These are phyloP conservation scores for Eutrema salsugineum DNA, from an alignment of 441 rosid species.

Conservation along the genomic window DNA sequence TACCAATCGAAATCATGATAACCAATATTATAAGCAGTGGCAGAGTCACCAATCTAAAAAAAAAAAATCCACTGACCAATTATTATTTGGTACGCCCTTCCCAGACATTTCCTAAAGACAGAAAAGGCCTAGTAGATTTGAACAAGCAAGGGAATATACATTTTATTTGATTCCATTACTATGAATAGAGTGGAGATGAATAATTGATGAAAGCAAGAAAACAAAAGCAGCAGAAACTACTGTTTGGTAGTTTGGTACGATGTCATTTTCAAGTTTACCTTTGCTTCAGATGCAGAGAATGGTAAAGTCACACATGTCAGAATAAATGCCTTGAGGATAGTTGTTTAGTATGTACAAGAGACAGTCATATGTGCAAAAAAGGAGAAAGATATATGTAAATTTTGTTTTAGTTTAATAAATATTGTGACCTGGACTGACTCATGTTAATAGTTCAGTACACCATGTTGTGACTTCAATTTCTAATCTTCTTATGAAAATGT, in stretches of 20 bases:
- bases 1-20: not conserved
- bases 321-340: not conserved
- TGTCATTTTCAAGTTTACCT: constrained; percentile 25
- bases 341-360: not conserved
- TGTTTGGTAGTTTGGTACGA: constrained; percentile 19
- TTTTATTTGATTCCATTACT: not conserved
- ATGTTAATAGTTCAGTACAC: not conserved
- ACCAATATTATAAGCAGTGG: not conserved
- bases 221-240: not conserved
- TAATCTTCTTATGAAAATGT: not conserved
- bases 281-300: constrained; percentile 34
- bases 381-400: not conserved
- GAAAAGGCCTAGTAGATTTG: not conserved
- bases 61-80: not conserved
- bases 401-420: not conserved
- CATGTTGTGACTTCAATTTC: not conserved
- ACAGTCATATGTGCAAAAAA: no score
- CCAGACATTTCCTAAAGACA: not conserved
- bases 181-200: not conserved
- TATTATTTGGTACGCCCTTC: not conserved
- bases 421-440: not conserved
- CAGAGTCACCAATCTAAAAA: not conserved
- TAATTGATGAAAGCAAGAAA: not conserved
- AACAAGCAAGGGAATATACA: not conserved
- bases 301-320: not conserved